phyloP scores from a whole-genome alignment of 2,329 filamentous ascomycete genomes.

The Rhynchosporium secalis region DNA sequence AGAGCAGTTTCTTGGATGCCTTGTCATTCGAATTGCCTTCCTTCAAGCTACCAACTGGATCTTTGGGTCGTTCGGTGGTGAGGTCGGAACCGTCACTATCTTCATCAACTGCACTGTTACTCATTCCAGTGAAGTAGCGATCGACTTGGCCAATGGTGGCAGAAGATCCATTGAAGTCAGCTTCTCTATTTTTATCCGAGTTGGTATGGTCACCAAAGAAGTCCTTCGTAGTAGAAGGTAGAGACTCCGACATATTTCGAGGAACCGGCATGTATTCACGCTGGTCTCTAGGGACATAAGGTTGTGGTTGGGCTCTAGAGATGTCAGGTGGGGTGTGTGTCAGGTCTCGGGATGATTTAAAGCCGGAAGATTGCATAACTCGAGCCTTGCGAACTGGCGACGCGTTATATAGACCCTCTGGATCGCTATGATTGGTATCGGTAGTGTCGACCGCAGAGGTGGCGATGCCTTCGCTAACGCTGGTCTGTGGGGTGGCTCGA shows the following conservation, averaged over 20 bases:
- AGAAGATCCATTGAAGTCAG: slow-evolving; percentile 5
- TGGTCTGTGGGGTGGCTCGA: not conserved
- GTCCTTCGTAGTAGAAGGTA: not conserved
- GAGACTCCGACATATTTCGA: not conserved
- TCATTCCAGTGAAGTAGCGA: not conserved
- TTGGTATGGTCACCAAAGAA: not conserved
- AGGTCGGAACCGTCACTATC: not conserved
- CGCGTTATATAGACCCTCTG: no score
- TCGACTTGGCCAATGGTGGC: not conserved
- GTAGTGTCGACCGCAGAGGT: no score
- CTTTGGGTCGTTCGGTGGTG: slow-evolving; percentile 5
- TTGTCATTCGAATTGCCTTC: not conserved
- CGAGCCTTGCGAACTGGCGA: no score
- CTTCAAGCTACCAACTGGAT: slow-evolving; percentile 8
- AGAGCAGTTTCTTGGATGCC: not conserved
- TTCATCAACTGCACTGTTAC: not conserved
- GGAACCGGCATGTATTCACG: not conserved
- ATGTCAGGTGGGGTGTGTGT: not conserved
- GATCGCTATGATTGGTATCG: no score
- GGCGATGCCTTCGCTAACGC: not conserved
- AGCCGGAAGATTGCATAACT: no score
- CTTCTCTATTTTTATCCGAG: not conserved
- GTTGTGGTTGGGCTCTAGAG: not conserved
- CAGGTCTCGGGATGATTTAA: not conserved
- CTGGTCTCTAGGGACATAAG: not conserved